phyloP scores from a whole-genome alignment of 1,284 basidiomycete species.

The Sparassis latifolia region DNA sequence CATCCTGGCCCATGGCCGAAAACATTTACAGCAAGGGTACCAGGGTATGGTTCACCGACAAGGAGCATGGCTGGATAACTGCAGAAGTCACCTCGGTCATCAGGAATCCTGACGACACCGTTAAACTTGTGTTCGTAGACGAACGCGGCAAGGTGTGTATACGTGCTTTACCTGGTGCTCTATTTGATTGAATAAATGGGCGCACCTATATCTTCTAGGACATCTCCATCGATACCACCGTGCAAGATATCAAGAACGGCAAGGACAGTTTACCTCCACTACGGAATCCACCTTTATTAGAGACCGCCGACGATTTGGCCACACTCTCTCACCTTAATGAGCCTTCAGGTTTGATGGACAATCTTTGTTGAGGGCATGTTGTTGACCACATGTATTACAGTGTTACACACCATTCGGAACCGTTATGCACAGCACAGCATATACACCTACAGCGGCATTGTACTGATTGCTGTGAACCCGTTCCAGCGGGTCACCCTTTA shows the following conservation, averaged over 20 bases:
- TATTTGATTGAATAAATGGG: not conserved
- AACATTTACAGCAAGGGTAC: constrained; percentile 83
- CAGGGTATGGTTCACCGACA: constrained; percentile 87
- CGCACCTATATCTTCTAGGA: constrained; percentile 42
- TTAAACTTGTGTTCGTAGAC: constrained; percentile 78
- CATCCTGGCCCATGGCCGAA: constrained; percentile 55
- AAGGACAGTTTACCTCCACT: constrained; percentile 82
- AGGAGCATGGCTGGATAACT: constrained; percentile 88
- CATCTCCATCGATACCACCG: constrained; percentile 70
- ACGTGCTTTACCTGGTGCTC: not conserved
- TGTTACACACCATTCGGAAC: constrained; percentile 94
- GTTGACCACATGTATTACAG: constrained; percentile 33
- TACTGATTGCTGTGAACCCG: constrained; percentile 97
- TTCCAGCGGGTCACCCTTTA: constrained; percentile 93
- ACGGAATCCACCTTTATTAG: constrained; percentile 93
- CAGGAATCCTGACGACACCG: constrained; percentile 56
- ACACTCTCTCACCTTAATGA: constrained; percentile 98
- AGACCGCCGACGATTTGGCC: constrained; percentile 96
- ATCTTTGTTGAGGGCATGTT: not conserved
- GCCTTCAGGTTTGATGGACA: constrained; percentile 69
- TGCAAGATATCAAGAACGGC: constrained; percentile 69
- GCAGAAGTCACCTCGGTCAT: constrained; percentile 71
- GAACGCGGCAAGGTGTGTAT: constrained; percentile 76
- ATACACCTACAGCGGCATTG: constrained; percentile 98
- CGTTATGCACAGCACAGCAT: constrained; percentile 96